Conservation (phyloP, 306 rosid genomes). For the Chamaecrista fasciculata region DNA sequence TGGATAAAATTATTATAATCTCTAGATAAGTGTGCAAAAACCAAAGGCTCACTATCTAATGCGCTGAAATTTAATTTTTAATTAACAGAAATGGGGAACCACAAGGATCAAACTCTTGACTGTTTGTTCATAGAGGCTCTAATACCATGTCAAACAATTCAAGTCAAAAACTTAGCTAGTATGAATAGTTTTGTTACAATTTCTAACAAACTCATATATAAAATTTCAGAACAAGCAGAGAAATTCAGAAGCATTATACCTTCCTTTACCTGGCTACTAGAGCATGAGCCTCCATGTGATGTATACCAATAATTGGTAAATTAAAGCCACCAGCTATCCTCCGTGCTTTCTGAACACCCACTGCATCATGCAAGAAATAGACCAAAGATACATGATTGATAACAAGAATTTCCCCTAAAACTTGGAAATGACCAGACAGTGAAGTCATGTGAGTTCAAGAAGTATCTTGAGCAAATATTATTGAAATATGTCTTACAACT, state of each 20-base stretch:
- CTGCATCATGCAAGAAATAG: slow-evolving; percentile 47
- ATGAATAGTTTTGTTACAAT: too few species aligned
- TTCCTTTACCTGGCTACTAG: slow-evolving; percentile 81
- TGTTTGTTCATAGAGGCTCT: too few species aligned
- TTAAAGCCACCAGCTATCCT: slow-evolving; percentile 58
- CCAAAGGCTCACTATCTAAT: too few species aligned
- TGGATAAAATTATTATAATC: too few species aligned
- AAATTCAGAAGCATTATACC: slow-evolving; percentile 11
- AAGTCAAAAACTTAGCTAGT: too few species aligned
- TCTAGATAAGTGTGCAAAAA: too few species aligned
- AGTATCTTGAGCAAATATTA: neutral
- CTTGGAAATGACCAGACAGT: slow-evolving; percentile 1
- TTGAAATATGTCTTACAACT: slow-evolving; percentile 14
- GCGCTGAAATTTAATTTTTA: too few species aligned
- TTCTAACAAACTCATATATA: slow-evolving; percentile 10
- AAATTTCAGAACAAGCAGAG: neutral
- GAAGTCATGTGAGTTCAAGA: neutral
- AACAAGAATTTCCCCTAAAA: slow-evolving; percentile 27
- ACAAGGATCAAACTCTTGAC: too few species aligned
- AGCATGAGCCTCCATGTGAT: slow-evolving; percentile 99
- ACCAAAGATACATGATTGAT: slow-evolving; percentile 20
- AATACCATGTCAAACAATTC: too few species aligned
- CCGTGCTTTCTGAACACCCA: slow-evolving; percentile 88
- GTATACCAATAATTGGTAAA: slow-evolving; percentile 83
- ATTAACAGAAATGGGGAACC: too few species aligned